Conservation (phyloP, 2,329 filamentous ascomycete genomes). For the Aureobasidium sp. region DNA sequence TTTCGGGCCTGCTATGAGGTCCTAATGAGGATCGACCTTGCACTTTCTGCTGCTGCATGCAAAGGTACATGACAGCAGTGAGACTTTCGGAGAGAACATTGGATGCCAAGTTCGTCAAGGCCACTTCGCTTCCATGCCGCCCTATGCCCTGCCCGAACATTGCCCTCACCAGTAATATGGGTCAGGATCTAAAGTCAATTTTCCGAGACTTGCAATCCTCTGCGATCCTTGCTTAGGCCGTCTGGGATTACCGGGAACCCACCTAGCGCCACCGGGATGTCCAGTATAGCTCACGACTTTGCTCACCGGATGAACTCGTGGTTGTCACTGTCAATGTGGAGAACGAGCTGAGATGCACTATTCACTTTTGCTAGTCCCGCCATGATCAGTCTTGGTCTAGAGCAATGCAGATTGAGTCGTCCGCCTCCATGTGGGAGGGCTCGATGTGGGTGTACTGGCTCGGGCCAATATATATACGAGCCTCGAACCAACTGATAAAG, state of each 20-base stretch:
- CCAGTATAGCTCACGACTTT: not conserved
- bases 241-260: not conserved
- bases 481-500: constrained; percentile 1
- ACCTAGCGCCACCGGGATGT: constrained; percentile 11
- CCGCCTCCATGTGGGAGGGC: not conserved
- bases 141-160: not conserved
- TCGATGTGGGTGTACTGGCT: not conserved
- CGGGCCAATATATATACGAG: constrained; percentile 13
- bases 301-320: not conserved
- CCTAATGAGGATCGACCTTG: not conserved
- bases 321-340: constrained; percentile 3
- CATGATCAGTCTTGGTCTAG: constrained; percentile 4
- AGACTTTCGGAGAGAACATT: not conserved
- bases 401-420: not conserved
- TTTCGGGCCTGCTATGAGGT: not conserved
- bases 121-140: not conserved
- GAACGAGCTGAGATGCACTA: constrained; percentile 11
- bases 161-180: not conserved
- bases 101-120: not conserved
- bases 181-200: constrained; percentile 4
- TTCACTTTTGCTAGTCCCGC: constrained; percentile 9
- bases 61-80: not conserved
- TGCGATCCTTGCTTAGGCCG: constrained; percentile 8
- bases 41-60: not conserved
- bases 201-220: constrained; percentile 1